Evolutionary conservation across 2,329 filamentous ascomycete genomes (phyloP).

Genomic region (Endothia cerciana): DNA sequence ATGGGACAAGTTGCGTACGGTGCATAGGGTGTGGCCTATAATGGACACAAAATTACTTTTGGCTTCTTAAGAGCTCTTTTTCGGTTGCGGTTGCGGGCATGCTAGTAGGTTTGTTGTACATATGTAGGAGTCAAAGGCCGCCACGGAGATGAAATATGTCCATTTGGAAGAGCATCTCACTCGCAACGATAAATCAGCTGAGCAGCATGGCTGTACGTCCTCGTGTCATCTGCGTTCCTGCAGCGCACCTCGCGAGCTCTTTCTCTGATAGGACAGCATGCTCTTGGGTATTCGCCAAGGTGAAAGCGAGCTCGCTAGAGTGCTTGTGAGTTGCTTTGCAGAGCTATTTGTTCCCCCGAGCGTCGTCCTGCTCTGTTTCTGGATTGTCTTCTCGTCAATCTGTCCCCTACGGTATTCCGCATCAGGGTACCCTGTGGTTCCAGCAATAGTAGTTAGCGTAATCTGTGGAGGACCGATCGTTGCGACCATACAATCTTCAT

Average conservation of each 20-base stretch:
- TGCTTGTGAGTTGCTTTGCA: too few relatives aligned
- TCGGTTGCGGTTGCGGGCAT: slow-evolving; percentile 37
- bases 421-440: too few relatives aligned
- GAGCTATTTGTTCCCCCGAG: too few relatives aligned
- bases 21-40: slow-evolving; percentile 42
- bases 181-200: neutral
- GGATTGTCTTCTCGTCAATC: too few relatives aligned
- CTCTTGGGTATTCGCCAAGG: too few relatives aligned
- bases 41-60: slow-evolving; percentile 32
- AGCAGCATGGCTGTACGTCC: neutral
- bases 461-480: too few relatives aligned
- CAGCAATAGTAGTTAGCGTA: too few relatives aligned
- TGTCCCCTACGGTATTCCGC: too few relatives aligned
- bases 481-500: neutral
- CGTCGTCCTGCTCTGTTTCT: too few relatives aligned
- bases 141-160: slow-evolving; percentile 31
- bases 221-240: neutral
- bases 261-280: neutral
- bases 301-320: too few relatives aligned
- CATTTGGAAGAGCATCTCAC: neutral
- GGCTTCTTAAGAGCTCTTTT: slow-evolving; percentile 40
- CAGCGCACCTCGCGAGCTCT: neutral
- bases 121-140: slow-evolving; percentile 31
- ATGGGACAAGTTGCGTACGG: slow-evolving; percentile 66
- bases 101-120: slow-evolving; percentile 33